A percentile compares a stretch with the other conserved stretches of the same genome.
Evolutionary conservation across 2,329 filamentous ascomycete species (phyloP).

Genomic region (Nemania bipapillata): DNA sequence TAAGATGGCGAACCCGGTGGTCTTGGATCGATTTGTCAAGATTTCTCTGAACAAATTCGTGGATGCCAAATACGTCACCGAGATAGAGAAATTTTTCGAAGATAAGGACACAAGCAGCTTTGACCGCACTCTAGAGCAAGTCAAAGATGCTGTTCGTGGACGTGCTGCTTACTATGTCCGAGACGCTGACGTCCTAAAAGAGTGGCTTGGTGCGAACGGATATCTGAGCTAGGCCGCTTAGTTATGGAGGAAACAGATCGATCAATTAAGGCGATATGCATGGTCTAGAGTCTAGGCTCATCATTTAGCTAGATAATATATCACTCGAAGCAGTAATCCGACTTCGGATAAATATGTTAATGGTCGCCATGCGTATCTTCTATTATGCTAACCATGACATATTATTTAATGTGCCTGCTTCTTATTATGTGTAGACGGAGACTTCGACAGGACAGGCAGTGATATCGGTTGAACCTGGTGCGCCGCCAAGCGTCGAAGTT

Average conservation of each 20-base stretch:
- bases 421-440: not conserved
- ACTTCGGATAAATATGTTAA: no score
- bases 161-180: constrained; percentile 84
- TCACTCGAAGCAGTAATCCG: no score
- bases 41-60: constrained; percentile 82
- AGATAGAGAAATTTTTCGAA: constrained; percentile 86
- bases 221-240: constrained; percentile 50
- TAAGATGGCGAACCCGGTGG: constrained; percentile 83
- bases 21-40: constrained; percentile 88
- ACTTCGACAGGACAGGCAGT: no score
- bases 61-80: constrained; percentile 72
- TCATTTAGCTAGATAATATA: no score
- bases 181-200: constrained; percentile 76
- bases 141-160: constrained; percentile 85
- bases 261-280: not conserved
- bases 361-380: no score
- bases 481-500: no score
- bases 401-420: not conserved
- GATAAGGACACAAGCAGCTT: constrained; percentile 87
- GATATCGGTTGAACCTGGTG: no score
- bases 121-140: constrained; percentile 84
- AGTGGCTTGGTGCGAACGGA: constrained; percentile 75
- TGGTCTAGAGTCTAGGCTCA: no score
- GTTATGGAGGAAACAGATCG: not conserved
- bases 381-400: not conserved